Base-by-base conservation (phyloP, 2,329 filamentous ascomycete genomes). In the Venturia asperata region DNA sequence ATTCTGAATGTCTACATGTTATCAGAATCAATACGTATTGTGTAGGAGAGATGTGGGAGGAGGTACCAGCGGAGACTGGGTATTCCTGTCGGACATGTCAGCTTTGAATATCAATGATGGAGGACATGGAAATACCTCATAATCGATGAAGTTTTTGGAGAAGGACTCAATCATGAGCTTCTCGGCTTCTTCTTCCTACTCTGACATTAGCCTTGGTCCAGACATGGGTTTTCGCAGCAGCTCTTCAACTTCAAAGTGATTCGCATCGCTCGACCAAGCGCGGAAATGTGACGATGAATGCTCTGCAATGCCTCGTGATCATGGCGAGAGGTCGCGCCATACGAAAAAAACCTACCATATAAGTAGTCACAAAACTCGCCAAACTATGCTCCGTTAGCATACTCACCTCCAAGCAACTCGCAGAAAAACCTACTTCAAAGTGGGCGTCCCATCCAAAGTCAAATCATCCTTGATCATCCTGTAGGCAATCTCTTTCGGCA, bases 141-240 rank as follows among this genome's bases (percentile, higher is more conserved):
- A 67, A 68, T 69, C 77, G 70, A 81, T 81, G 73, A 97, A 97
- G 82, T 97, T 97, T 78, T 96, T 97, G 75, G 89, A 86, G 75
- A 97, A 91, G 64, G 89, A 86, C 69, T 97, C 91, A 69, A 87
- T 81, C 93, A 97, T 97, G 77, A 97, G 89, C 78, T 95, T 92
- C 79, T 97, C 92, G 24, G 89, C 92, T 77, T 97, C 93, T 58
- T 96, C 90, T 80, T 97, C 92, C 89, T 55, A 68, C 65, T 42
- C 34, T 21, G 47, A 63, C 68, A 21, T 42, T 42, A 63, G n/a
- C 39, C 30, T 13, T 34, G 34, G 19, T 34, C 15, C 39, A 67
- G 47, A 55, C 64, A 67, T 27, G 55, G 4, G 24, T 2, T 24
- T 30, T 49, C 45, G 37, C 68, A 78, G 70, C 80, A 91, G 89